Evolutionary conservation across 108 stramenopile genomes (phyloP).

Genomic region (Skeletonema marinoi): DNA sequence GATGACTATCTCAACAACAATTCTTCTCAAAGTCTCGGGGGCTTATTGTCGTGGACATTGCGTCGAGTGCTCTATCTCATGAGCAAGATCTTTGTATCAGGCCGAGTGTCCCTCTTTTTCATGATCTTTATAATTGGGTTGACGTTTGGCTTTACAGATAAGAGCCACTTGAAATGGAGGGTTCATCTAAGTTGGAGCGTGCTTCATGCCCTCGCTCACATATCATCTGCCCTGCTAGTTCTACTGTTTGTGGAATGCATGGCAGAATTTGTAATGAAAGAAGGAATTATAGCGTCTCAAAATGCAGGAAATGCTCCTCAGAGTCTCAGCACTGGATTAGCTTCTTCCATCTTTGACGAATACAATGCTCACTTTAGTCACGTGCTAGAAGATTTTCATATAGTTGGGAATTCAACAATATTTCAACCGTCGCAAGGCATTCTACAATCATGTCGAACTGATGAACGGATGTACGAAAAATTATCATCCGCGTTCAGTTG

Average conservation of each 20-base stretch:
- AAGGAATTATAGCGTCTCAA: slow-evolving; percentile 41
- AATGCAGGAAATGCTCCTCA: slow-evolving; percentile 19
- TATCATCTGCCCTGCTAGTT: slow-evolving; percentile 42
- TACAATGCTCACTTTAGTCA: slow-evolving; percentile 48
- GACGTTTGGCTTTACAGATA: slow-evolving; percentile 39
- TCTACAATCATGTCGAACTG: slow-evolving; percentile 23
- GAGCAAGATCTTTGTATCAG: slow-evolving; percentile 39
- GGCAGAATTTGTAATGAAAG: slow-evolving; percentile 52
- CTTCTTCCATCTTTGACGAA: slow-evolving; percentile 55
- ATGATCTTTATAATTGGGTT: slow-evolving; percentile 17
- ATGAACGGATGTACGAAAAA: slow-evolving; percentile 26
- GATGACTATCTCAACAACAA: slow-evolving; percentile 49
- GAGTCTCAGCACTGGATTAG: slow-evolving; percentile 37
- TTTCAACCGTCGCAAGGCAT: slow-evolving; percentile 10
- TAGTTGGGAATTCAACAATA: slow-evolving; percentile 27
- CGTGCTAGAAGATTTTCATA: slow-evolving; percentile 35
- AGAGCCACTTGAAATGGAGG: slow-evolving; percentile 28
- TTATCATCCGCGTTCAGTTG: slow-evolving; percentile 37
- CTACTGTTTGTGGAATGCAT: slow-evolving; percentile 57
- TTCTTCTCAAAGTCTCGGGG: slow-evolving; percentile 28
- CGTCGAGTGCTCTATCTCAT: slow-evolving; percentile 37
- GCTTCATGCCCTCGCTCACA: slow-evolving; percentile 42
- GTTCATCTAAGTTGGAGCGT: slow-evolving; percentile 40
- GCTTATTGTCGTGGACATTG: slow-evolving; percentile 30
- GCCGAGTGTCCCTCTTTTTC: slow-evolving; percentile 47